Percentiles rank a stretch among this genome's conserved stretches.
Conservation (phyloP, 1,284 basidiomycete species). For the Heterobasidion irregulare region DNA sequence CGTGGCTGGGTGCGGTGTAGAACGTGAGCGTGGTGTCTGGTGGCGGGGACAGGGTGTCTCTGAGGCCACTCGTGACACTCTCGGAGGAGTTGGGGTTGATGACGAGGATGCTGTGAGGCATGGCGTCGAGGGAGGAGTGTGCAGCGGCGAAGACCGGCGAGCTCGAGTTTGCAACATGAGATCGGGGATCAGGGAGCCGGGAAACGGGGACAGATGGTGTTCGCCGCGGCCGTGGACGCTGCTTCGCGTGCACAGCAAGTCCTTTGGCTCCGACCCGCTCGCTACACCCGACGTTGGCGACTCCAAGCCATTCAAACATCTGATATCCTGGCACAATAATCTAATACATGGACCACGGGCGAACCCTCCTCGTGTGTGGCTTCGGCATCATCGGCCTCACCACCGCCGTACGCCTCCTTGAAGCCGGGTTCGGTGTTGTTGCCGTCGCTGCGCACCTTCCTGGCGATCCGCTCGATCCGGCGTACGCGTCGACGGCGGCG, state of each 20-base stretch:
- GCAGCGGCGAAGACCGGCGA: no score
- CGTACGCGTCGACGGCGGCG: neutral
- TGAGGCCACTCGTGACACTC: neutral
- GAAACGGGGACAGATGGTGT: no score
- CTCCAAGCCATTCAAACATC: no score
- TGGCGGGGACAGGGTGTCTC: neutral
- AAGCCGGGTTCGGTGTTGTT: neutral
- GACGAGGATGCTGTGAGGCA: neutral
- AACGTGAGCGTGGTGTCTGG: neutral
- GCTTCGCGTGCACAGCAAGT: no score
- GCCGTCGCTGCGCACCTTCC: neutral
- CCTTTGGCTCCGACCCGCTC: no score
- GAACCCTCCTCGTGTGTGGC: neutral
- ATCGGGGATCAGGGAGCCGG: no score
- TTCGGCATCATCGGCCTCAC: neutral
- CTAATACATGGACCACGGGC: neutral
- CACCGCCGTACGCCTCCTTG: neutral
- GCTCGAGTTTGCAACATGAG: no score
- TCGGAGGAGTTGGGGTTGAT: neutral
- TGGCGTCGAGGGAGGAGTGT: no score
- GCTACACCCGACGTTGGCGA: neutral
- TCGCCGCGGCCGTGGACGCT: no score
- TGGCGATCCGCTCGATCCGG: neutral
- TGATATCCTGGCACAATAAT: neutral
- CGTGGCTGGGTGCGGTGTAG: neutral